Conservation (phyloP, 192 early-diverging fungal genomes). For the Coemansia sp. region DNA sequence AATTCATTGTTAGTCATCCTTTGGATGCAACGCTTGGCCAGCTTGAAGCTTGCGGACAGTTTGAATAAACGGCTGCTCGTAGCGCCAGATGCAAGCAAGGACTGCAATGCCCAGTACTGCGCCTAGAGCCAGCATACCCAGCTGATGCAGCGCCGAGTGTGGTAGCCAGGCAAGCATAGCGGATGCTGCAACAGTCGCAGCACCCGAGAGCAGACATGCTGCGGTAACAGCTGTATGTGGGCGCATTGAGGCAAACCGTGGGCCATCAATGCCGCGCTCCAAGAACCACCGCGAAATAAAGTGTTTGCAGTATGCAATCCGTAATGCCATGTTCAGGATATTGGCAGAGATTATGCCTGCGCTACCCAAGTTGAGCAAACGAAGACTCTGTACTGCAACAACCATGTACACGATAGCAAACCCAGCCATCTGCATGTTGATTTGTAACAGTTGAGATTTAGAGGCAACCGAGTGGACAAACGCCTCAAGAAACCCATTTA, state of each 20-base stretch:
- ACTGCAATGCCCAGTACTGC: constrained; percentile 16
- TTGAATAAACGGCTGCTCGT: constrained; percentile 33
- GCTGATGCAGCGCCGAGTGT: not conserved
- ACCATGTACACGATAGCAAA: constrained; percentile 71
- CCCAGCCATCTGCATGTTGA: constrained; percentile 73
- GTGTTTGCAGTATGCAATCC: constrained; percentile 70
- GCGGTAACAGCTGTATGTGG: constrained; percentile 29
- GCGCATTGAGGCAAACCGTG: constrained; percentile 18
- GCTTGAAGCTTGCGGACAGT: constrained; percentile 21
- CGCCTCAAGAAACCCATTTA: constrained; percentile 94
- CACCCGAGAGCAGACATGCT: constrained; percentile 20
- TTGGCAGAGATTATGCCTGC: constrained; percentile 84
- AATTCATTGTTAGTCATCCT: not conserved
- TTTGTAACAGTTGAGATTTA: constrained; percentile 56
- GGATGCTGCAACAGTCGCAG: not conserved
- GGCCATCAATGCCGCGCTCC: constrained; percentile 2
- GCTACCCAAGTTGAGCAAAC: constrained; percentile 61
- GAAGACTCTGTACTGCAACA: constrained; percentile 62
- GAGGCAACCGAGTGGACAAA: constrained; percentile 87
- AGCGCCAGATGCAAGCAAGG: constrained; percentile 26
- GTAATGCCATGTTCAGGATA: constrained; percentile 75
- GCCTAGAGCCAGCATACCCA: constrained; percentile 21
- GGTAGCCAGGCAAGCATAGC: not conserved
- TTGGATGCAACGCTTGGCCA: constrained; percentile 8
- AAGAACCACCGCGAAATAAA: constrained; percentile 66